These are phyloP conservation scores for Stachybotrys chlorohalonatus DNA, from an alignment of 2,329 filamentous ascomycete species.

Conservation along the genomic window DNA sequence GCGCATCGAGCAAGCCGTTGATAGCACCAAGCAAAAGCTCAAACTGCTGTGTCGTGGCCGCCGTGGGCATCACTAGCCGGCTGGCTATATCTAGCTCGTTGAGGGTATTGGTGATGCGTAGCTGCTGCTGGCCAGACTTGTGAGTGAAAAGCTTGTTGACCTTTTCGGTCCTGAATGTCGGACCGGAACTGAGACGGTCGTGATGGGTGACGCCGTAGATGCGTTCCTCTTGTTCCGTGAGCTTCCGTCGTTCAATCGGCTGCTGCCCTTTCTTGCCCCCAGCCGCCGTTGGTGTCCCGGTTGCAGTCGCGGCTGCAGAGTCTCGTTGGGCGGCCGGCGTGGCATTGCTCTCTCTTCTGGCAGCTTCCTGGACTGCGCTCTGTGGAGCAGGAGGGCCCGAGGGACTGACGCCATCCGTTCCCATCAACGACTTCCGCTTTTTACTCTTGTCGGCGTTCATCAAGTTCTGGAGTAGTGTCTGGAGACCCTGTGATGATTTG, in stretches of 20 bases:
- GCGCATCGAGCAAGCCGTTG: slow-evolving; percentile 58
- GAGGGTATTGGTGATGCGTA: slow-evolving; percentile 65
- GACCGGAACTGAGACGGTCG: slow-evolving; percentile 76
- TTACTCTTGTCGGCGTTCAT: slow-evolving; percentile 79
- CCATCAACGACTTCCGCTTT: slow-evolving; percentile 69
- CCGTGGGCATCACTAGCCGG: slow-evolving; percentile 65
- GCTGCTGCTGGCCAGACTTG: slow-evolving; percentile 67
- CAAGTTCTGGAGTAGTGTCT: slow-evolving; percentile 72
- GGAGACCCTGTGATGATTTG: slow-evolving; percentile 71
- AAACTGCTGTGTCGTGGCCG: slow-evolving; percentile 60
- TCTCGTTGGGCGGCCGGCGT: slow-evolving; percentile 31
- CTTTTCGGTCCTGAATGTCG: slow-evolving; percentile 81
- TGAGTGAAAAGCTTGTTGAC: slow-evolving; percentile 70
- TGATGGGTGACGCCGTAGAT: slow-evolving; percentile 79
- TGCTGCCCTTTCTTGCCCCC: slow-evolving; percentile 40
- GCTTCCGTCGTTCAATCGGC: slow-evolving; percentile 53
- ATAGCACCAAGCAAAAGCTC: slow-evolving; percentile 63
- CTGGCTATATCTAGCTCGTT: slow-evolving; percentile 62
- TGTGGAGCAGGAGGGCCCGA: slow-evolving; percentile 28
- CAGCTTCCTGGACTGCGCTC: slow-evolving; percentile 25
- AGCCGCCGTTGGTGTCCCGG: slow-evolving; percentile 25
- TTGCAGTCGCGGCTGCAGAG: slow-evolving; percentile 20
- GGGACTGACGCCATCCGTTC: slow-evolving; percentile 44
- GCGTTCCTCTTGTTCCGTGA: slow-evolving; percentile 66
- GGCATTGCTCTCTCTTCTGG: slow-evolving; percentile 45